Base-by-base conservation (phyloP, 139 green algal species). In the Micractinium sp. region DNA sequence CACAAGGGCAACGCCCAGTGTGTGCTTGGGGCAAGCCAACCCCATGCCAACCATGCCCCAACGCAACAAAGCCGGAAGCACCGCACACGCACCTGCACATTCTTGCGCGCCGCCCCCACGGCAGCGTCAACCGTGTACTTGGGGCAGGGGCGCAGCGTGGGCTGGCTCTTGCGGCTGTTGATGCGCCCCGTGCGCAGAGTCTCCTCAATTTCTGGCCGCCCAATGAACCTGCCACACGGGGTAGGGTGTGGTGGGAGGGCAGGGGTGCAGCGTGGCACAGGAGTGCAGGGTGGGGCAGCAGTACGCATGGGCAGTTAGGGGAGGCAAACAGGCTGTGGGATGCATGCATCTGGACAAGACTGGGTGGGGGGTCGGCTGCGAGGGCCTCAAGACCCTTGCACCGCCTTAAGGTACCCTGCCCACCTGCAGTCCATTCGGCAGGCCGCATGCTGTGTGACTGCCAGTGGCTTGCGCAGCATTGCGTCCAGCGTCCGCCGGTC, bases 391-490 rank as follows among this genome's bases (percentile, higher is more conserved):
- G 47, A 56, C 47, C 47, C 47, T 56, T 56, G 7, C 47, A 56
- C 47, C 9, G 47, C 47, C 47, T 56, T 5, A n/a, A n/a, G n/a
- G n/a, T n/a, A n/a, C n/a, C n/a, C n/a, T n/a, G 1, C 87, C 41
- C 61, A 93, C 79, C 92, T 82, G 88, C 92, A 94, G 38, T 94
- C 92, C 91, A 94, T 94, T 60, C 92, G 83, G 86, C 92, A 94
- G 18, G 85, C 76, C 1, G 89, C 92, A 76, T 94, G 92, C 67
- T 94, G 87, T 1, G 92, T 93, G 73, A 92, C 86, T 3, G 74
- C 69, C 27, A 94, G 85, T 0, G 92, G 92, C 74, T 73, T 73
- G 12, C 14, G 41, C 20, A 82, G 84, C 87, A 94, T 90, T 0
- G 41, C 73, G 0, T 67, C 41, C 47, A 94, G 80, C 20, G 87